Evolutionary conservation across 192 early-diverging fungal genomes (phyloP), one percentile per base, ranked within the genome.

Genomic region (Kappamyces sp.): DNA sequence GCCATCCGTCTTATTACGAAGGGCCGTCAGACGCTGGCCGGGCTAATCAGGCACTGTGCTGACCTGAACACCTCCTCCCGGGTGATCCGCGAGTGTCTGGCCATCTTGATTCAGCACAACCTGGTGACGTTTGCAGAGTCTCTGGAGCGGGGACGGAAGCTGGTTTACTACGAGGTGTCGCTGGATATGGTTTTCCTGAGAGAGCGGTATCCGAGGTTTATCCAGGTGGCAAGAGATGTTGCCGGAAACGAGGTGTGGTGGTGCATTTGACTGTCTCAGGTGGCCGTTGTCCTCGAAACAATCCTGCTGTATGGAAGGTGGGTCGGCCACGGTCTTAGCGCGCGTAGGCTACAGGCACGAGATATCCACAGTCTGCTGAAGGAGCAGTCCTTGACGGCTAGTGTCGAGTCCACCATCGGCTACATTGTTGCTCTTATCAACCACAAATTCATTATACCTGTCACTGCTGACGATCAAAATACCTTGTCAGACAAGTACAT

Each of bases 21-120:
- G 44, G 92, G 92, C 12, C 87, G 92, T 15, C 66, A 84, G 57
- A 64, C 84, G 1, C 73, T 93, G 10, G 52, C 48, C 1, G 50
- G 64, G 40, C 62, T 92, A 15, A 66, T 75, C 5, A 71, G 65
- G n/a, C 23, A 23, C 23, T 23, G 23, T 23, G 23, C 23, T 23
- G 23, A 23, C 23, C 23, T 23, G 23, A 23, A 23, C 23, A 23
- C 23, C 23, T 23, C 23, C 23, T 23, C 23, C 23, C 23, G 23
- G 23, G 23, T 23, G 32, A 81, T 89, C 5, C 81, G 86, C 23
- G 89, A 93, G 66, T 73, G 74, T 33, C 74, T 97, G 13, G 80
- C 87, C 9, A 78, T 92, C 2, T 73, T 97, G 52, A 88, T 97
- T 44, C 93, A 97, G 68, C 93, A 97, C 70, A 78, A 83, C 63